phyloP scores from a whole-genome alignment of 495 filamentous ascomycete genomes.

The Tuber aestivum region DNA sequence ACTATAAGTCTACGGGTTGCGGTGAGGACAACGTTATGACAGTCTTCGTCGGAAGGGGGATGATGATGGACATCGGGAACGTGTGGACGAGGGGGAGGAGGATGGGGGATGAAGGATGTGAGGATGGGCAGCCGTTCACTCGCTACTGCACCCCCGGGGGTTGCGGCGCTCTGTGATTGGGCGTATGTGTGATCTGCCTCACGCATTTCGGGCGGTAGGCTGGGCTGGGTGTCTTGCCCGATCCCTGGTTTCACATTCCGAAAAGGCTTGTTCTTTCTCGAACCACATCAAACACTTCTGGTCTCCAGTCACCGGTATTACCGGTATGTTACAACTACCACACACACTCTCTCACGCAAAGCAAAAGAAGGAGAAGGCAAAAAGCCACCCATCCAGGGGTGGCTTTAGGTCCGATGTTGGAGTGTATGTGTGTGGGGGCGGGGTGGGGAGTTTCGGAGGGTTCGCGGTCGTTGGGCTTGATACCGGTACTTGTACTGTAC shows the following conservation, averaged over 20 bases:
- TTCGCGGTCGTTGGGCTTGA: not conserved
- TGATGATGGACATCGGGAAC: not conserved
- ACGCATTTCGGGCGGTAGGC: constrained; percentile 17
- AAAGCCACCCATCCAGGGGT: not conserved
- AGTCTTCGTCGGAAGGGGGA: not conserved
- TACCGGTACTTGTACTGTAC: too few relatives aligned
- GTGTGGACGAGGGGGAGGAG: not conserved
- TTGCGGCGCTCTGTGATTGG: constrained; percentile 19
- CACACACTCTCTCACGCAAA: not conserved
- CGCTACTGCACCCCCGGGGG: not conserved
- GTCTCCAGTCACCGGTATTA: constrained; percentile 9
- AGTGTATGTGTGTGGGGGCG: not conserved
- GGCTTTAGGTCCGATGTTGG: not conserved
- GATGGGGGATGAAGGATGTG: not conserved
- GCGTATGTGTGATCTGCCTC: constrained; percentile 6
- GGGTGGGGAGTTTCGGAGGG: not conserved
- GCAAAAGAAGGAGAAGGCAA: not conserved
- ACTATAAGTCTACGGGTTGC: not conserved
- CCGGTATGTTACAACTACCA: not conserved
- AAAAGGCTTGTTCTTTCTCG: constrained; percentile 29
- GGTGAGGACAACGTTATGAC: not conserved
- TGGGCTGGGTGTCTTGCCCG: constrained; percentile 1
- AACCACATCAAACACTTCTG: constrained; percentile 26
- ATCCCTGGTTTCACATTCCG: constrained; percentile 33
- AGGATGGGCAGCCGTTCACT: not conserved